These are phyloP conservation scores for Stephania japonica DNA, from an alignment of 164 flowering plant genomes.

Conservation along the genomic window DNA sequence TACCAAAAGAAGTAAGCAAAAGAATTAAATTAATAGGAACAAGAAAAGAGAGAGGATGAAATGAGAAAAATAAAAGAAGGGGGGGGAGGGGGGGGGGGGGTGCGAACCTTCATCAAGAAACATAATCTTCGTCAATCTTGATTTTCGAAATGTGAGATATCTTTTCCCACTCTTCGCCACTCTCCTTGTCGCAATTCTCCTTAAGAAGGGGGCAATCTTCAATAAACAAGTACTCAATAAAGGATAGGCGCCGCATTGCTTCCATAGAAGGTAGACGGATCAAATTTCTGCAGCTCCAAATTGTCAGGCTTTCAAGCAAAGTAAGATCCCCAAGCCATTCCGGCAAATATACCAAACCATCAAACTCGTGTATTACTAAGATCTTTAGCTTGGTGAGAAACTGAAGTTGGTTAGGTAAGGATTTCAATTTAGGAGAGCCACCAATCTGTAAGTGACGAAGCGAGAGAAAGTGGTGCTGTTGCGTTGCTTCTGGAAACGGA, in stretches of 20 bases:
- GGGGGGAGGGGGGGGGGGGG: no score
- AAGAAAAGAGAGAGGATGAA: no score
- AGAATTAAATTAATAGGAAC: no score
- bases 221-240: neutral
- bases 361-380: conserved; percentile 2
- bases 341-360: conserved; percentile 13
- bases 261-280: conserved; percentile 7
- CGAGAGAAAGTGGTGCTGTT: neutral
- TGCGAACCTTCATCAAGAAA: neutral
- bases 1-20: no score
- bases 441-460: neutral
- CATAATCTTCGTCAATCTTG: neutral
- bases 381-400: neutral
- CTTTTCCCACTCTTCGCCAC: neutral
- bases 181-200: neutral
- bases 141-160: neutral
- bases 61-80: no score
- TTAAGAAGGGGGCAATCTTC: neutral
- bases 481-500: neutral
- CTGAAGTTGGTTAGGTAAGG: conserved; percentile 9
- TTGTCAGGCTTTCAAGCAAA: conserved; percentile 9
- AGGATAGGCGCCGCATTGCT: neutral
- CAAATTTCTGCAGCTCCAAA: conserved; percentile 17
- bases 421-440: neutral
- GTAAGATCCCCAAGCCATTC: conserved; percentile 16